Percentiles rank a stretch among this genome's conserved stretches.
phyloP scores from a whole-genome alignment of 805 yeast genomes.

The Yamadazyma philogaea region DNA sequence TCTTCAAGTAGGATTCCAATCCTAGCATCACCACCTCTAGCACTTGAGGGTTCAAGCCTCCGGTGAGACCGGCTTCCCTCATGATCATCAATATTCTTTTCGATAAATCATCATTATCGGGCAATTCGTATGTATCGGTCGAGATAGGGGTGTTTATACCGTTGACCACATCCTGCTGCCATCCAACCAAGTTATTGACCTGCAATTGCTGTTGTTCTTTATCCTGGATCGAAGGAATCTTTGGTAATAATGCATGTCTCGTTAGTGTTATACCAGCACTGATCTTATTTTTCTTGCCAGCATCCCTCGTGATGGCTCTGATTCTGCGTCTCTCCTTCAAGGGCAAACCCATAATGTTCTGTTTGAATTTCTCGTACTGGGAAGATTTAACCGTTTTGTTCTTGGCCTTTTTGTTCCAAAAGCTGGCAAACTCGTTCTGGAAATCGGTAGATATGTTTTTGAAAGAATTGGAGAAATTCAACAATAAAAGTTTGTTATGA shows the following conservation, averaged over 20 bases:
- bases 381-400: slow-evolving; percentile 52
- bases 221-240: slow-evolving; percentile 71
- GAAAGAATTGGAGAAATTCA: slow-evolving; percentile 80
- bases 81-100: slow-evolving; percentile 75
- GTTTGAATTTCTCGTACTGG: slow-evolving; percentile 79
- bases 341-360: slow-evolving; percentile 82
- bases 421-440: slow-evolving; percentile 39
- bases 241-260: slow-evolving; percentile 73
- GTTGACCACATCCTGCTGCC: slow-evolving; percentile 91
- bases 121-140: slow-evolving; percentile 74
- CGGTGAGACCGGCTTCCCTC: slow-evolving; percentile 85
- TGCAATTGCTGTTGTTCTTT: slow-evolving; percentile 43
- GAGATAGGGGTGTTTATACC: slow-evolving; percentile 81
- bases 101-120: slow-evolving; percentile 69
- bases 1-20: slow-evolving; percentile 73
- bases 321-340: slow-evolving; percentile 81
- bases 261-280: slow-evolving; percentile 66
- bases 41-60: slow-evolving; percentile 71
- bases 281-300: slow-evolving; percentile 75
- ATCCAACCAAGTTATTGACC: slow-evolving; percentile 58
- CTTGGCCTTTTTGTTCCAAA: slow-evolving; percentile 49
- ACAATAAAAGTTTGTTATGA: slow-evolving; percentile 80
- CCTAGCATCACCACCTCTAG: slow-evolving; percentile 80
- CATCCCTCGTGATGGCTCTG: slow-evolving; percentile 76
- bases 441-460: slow-evolving; percentile 68